These are phyloP conservation scores for Phytophthora vignae DNA, from an alignment of 352 stramenopile genomes.

Conservation along the genomic window DNA sequence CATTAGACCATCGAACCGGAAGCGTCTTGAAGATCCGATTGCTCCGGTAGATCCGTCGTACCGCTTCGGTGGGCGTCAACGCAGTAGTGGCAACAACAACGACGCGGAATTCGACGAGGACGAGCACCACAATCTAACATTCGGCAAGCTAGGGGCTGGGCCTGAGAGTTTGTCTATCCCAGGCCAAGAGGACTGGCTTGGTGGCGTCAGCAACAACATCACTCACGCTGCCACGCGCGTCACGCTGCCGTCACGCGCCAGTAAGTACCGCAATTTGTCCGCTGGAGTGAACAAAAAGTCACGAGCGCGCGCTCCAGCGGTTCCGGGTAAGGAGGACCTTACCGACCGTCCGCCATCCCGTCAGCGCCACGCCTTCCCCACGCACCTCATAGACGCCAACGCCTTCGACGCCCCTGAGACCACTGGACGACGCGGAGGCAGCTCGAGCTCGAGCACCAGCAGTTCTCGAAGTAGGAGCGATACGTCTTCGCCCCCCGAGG, in stretches of 20 bases:
- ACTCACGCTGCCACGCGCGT: conserved; percentile 3
- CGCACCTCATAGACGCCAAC: conserved; percentile 70
- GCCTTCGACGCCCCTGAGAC: conserved; percentile 38
- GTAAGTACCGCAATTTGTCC: conserved; percentile 42
- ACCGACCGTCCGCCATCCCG: conserved; percentile 70
- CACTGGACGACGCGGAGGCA: conserved; percentile 16
- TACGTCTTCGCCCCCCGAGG: neutral
- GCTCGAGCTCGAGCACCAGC: conserved; percentile 17
- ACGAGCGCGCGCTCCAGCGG: conserved; percentile 7
- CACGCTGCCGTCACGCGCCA: conserved; percentile 33
- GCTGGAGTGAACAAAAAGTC: conserved; percentile 34
- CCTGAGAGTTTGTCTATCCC: conserved; percentile 12
- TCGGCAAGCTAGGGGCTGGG: conserved; percentile 1
- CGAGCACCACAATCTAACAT: neutral
- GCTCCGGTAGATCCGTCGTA: neutral
- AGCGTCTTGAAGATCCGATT: conserved; percentile 21
- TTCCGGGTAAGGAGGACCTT: conserved; percentile 13
- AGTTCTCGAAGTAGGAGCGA: conserved; percentile 15
- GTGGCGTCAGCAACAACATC: conserved; percentile 3
- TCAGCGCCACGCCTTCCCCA: conserved; percentile 81
- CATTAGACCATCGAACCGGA: conserved; percentile 50
- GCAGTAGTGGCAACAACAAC: conserved; percentile 26
- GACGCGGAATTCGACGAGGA: conserved; percentile 10
- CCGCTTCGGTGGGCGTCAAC: neutral
- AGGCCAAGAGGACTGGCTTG: conserved; percentile 22